These are phyloP conservation scores for Neckera pumila DNA, from an alignment of 225 moss, liverwort and hornwort species.

Conservation along the genomic window DNA sequence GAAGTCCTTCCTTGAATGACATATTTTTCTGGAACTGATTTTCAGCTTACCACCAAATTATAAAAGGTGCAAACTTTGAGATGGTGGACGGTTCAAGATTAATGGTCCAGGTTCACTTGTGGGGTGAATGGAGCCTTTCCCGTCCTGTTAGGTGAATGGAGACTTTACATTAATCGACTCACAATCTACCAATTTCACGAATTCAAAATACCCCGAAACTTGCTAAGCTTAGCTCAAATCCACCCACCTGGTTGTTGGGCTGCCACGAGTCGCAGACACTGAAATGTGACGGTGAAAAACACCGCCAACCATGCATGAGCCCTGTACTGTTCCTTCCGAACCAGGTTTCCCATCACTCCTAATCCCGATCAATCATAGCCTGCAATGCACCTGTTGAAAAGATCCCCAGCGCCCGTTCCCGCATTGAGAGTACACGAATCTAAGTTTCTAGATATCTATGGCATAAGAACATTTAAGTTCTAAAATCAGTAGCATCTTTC, in stretches of 20 bases:
- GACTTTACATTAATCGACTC: neutral
- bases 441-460: neutral
- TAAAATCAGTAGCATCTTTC: no score
- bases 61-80: neutral
- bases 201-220: no score
- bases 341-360: neutral
- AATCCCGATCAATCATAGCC: neutral
- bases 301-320: neutral
- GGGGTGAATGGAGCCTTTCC: neutral
- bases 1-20: neutral
- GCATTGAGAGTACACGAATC: neutral
- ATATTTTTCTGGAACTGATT: neutral
- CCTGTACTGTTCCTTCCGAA: neutral
- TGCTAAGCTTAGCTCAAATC: neutral
- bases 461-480: no score
- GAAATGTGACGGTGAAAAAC: neutral
- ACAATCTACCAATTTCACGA: neutral
- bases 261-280: neutral
- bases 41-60: neutral
- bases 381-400: neutral
- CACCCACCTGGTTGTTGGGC: constrained; percentile 6
- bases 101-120: no score
- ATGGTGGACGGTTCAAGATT: neutral
- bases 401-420: no score
- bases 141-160: neutral